Evolutionary conservation across 371 early-diverging fungal genomes (phyloP).

Genomic region (Rhizomucor miehei): DNA sequence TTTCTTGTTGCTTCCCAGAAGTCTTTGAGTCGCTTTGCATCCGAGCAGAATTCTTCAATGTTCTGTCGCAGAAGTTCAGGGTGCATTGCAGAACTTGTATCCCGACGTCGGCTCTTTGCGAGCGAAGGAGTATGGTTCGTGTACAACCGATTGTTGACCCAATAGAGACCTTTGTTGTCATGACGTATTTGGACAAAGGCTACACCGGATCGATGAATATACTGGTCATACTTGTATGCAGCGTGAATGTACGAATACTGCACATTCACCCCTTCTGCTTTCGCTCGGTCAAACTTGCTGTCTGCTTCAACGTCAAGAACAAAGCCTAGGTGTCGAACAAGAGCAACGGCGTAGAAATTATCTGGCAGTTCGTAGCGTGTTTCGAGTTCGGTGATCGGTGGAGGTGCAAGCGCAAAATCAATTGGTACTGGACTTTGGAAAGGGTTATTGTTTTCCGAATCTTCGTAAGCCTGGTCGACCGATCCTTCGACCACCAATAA

Average conservation of each 20-base stretch:
- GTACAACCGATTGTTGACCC: constrained; percentile 86
- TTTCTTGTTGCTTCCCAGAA: constrained; percentile 61
- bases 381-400: constrained; percentile 45
- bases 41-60: constrained; percentile 59
- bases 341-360: constrained; percentile 77
- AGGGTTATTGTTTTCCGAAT: constrained; percentile 78
- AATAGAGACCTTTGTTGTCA: constrained; percentile 75
- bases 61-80: constrained; percentile 52
- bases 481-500: constrained; percentile 92
- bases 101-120: constrained; percentile 30
- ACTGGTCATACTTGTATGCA: constrained; percentile 80
- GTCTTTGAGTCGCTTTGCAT: constrained; percentile 43
- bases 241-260: constrained; percentile 72
- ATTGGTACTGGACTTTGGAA: constrained; percentile 84
- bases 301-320: constrained; percentile 95
- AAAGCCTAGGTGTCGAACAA: constrained; percentile 81
- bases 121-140: constrained; percentile 64
- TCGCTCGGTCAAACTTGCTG: constrained; percentile 44
- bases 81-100: constrained; percentile 30
- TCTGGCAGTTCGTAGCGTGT: constrained; percentile 58
- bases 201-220: constrained; percentile 86
- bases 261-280: constrained; percentile 49
- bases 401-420: constrained; percentile 63
- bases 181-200: constrained; percentile 89
- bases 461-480: constrained; percentile 71